Conservation (phyloP, 768 basidiomycete species). For the Tylopilus plumbeoviolaceoides region DNA sequence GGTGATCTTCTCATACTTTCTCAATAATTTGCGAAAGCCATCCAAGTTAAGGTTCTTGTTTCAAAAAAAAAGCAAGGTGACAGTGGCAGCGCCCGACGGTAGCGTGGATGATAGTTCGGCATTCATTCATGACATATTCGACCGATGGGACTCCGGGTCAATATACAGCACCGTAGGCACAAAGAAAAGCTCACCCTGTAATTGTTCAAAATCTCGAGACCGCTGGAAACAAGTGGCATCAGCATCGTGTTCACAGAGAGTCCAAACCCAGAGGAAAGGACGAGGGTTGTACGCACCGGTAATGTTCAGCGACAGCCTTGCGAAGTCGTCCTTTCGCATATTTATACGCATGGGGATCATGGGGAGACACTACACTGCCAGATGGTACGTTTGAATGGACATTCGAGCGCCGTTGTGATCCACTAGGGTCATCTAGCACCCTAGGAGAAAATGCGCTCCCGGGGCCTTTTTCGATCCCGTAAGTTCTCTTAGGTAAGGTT, state of each 20-base stretch:
- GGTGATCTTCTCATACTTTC: slow-evolving; percentile 82
- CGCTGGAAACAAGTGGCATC: slow-evolving; percentile 38
- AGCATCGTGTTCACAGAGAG: slow-evolving; percentile 5
- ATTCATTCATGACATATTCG: neutral
- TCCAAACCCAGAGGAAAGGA: neutral
- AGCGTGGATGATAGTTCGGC: neutral
- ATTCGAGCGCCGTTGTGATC: neutral
- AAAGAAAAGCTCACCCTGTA: slow-evolving; percentile 60
- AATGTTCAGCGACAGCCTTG: slow-evolving; percentile 79
- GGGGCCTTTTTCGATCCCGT: neutral
- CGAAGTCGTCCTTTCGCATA: slow-evolving; percentile 83
- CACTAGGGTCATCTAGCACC: neutral
- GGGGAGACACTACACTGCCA: slow-evolving; percentile 11
- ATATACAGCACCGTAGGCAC: neutral
- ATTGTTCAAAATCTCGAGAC: slow-evolving; percentile 80
- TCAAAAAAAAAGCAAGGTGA: neutral
- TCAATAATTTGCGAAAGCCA: slow-evolving; percentile 83
- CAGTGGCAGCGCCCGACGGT: neutral
- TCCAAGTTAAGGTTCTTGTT: slow-evolving; percentile 77
- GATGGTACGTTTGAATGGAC: neutral
- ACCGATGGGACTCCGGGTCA: neutral
- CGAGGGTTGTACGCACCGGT: slow-evolving; percentile 61
- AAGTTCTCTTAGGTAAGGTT: neutral
- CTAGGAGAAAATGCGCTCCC: neutral
- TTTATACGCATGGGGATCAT: slow-evolving; percentile 75